Base-by-base conservation (phyloP, 2,329 filamentous ascomycete species). In the Myriosclerotinia scirpicola region DNA sequence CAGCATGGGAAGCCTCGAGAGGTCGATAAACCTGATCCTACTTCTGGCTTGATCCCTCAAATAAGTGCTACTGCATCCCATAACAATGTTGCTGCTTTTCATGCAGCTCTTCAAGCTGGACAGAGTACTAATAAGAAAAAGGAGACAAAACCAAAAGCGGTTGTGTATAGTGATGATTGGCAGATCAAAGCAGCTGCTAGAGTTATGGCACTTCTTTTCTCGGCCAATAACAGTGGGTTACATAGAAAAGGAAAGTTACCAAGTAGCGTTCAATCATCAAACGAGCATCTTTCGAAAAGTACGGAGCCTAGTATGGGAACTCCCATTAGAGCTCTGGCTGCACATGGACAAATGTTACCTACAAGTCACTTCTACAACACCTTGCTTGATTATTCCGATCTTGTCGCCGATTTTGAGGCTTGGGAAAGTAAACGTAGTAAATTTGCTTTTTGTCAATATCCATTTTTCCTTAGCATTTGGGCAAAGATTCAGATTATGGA, bases 401-500 rank as follows among this genome's bases (percentile, higher is more conserved):
- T 97, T 8, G 85, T 95, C 56, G 86, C 85, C 0, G 93, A 97
- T 76, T 97, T 96, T 73, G 92, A 96, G 74, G 84, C 87, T 12
- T 97, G 93, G 93, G 93, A 96, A 75, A 84, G 86, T 5, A 89
- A 85, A 70, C 84, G 84, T 62, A 83, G 84, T 26, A 91, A 87
- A 71, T 97, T 97, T 75, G 86, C 91, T 0, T 96, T 97, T 75
- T 97, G 93, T 75, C 92, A 96, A 75, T 96, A 96, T 73, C 92
- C 93, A 0, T 96, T 97, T 74, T 88, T 97, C 71, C 82, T 97
- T 52, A 96, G 92, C 69, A 93, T 97, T 70, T 93, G 92, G 81
- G 90, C 93, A 38, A 97, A 97, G 78, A 96, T 95, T 67, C 90
- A 90, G 70, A 94, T 97, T 56, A 82, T 97, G 73, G 92, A 97